Conservation (phyloP, 768 basidiomycete species). For the Lactarius vividus region DNA sequence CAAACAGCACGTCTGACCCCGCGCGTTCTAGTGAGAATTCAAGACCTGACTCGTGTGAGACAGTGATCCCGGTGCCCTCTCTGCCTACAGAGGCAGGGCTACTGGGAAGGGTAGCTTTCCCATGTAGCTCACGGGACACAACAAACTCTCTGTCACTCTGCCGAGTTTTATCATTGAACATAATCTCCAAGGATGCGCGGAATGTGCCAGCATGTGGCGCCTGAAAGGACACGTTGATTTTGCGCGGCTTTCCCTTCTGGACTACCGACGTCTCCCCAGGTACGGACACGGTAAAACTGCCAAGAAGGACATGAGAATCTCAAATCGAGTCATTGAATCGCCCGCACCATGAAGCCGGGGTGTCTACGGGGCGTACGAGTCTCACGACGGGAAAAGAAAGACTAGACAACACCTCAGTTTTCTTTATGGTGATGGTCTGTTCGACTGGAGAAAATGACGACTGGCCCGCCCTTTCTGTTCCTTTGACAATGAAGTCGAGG, state of each 20-base stretch:
- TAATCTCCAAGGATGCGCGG: background rate
- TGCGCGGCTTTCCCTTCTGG: background rate
- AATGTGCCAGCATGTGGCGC: slow-evolving; percentile 7
- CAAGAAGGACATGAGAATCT: background rate
- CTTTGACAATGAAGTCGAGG: slow-evolving; percentile 8
- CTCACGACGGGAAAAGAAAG: slow-evolving; percentile 1
- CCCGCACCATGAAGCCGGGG: slow-evolving; percentile 10
- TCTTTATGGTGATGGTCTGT: background rate
- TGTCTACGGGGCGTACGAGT: background rate
- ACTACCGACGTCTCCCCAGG: background rate
- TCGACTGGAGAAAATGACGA: background rate
- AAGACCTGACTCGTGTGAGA: slow-evolving; percentile 23
- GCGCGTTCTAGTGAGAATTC: slow-evolving; percentile 12
- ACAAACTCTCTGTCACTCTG: slow-evolving; percentile 1
- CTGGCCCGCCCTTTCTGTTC: background rate
- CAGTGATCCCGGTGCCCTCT: slow-evolving; percentile 10
- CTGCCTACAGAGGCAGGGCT: background rate
- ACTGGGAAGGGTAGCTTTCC: background rate
- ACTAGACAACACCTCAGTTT: background rate
- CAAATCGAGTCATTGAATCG: background rate
- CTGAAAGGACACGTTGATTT: slow-evolving; percentile 11
- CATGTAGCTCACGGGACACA: slow-evolving; percentile 13
- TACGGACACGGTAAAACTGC: slow-evolving; percentile 10
- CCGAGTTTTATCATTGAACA: slow-evolving; percentile 6
- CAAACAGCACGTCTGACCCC: background rate